Evolutionary conservation across 2,329 filamentous ascomycete species (phyloP).

Genomic region (Aspergillus brasiliensis): DNA sequence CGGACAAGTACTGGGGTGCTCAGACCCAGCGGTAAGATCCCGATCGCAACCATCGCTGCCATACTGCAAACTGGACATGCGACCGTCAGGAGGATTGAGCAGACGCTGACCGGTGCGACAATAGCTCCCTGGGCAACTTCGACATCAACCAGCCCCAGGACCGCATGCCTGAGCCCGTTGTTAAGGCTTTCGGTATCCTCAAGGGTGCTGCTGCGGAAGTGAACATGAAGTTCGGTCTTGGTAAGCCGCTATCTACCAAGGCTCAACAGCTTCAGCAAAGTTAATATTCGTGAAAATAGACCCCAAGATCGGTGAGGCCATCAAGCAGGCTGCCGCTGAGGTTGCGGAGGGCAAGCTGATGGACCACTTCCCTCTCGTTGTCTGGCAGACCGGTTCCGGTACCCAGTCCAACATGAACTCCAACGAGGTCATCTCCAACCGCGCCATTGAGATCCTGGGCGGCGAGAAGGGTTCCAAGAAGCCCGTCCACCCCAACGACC

Average conservation of each 20-base stretch:
- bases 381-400: conserved; percentile 98
- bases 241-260: conserved; percentile 43
- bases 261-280: conserved; percentile 12
- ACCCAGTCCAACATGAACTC: conserved; percentile 99
- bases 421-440: conserved; percentile 99
- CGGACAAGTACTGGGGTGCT: conserved; percentile 97
- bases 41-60: neutral
- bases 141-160: conserved; percentile 99
- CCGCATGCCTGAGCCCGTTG: conserved; percentile 91
- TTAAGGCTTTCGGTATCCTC: conserved; percentile 92
- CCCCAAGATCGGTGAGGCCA: conserved; percentile 85
- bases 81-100: neutral
- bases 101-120: conserved; percentile 24
- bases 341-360: conserved; percentile 90
- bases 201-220: conserved; percentile 96
- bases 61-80: neutral
- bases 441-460: conserved; percentile 95
- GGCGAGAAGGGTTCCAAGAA: conserved; percentile 95
- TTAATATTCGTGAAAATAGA: conserved; percentile 55
- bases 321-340: conserved; percentile 90
- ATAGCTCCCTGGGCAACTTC: conserved; percentile 87
- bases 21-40: conserved; percentile 76
- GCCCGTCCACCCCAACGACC: conserved; percentile 98
- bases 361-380: conserved; percentile 96
- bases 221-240: conserved; percentile 90